A percentile compares a stretch with the other conserved stretches of the same genome.
phyloP scores from a whole-genome alignment of 1,284 basidiomycete species.

The Kwoniella shivajii region DNA sequence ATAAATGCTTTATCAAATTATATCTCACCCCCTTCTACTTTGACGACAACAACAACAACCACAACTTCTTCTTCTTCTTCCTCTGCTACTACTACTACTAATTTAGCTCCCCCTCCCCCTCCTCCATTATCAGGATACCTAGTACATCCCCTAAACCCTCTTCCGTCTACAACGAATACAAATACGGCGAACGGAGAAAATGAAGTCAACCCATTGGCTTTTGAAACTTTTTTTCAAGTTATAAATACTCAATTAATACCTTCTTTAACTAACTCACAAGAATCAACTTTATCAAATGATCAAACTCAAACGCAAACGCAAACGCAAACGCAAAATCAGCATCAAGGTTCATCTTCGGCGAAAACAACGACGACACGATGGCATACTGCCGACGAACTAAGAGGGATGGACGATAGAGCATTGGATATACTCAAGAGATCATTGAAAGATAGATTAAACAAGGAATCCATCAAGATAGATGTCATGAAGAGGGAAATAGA shows the following conservation, averaged over 20 bases:
- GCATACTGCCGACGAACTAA: slow-evolving; percentile 19
- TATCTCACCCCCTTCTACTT: slow-evolving; percentile 24
- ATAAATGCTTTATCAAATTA: slow-evolving; percentile 36
- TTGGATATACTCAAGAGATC: slow-evolving; percentile 15
- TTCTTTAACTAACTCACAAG: slow-evolving; percentile 10
- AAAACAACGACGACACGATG: slow-evolving; percentile 2
- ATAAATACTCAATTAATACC: slow-evolving; percentile 33
- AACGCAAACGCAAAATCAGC: too few species aligned
- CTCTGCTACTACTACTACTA: background rate
- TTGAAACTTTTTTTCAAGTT: slow-evolving; percentile 41
- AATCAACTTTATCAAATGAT: too few species aligned
- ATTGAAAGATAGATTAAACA: slow-evolving; percentile 23
- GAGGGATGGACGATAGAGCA: slow-evolving; percentile 23
- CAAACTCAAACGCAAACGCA: too few species aligned
- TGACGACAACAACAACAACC: slow-evolving; percentile 1
- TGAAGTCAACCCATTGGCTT: slow-evolving; percentile 28
- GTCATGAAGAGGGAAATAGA: slow-evolving; percentile 32
- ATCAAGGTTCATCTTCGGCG: background rate
- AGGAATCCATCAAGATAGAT: slow-evolving; percentile 23
- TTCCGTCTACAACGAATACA: slow-evolving; percentile 16
- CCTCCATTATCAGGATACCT: slow-evolving; percentile 29
- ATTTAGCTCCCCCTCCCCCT: background rate
- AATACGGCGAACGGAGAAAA: background rate
- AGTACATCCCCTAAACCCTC: slow-evolving; percentile 43
- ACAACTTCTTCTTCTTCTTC: background rate